phyloP scores from a whole-genome alignment of 148 eudicot species.

The Vaccinium vitisidaea region DNA sequence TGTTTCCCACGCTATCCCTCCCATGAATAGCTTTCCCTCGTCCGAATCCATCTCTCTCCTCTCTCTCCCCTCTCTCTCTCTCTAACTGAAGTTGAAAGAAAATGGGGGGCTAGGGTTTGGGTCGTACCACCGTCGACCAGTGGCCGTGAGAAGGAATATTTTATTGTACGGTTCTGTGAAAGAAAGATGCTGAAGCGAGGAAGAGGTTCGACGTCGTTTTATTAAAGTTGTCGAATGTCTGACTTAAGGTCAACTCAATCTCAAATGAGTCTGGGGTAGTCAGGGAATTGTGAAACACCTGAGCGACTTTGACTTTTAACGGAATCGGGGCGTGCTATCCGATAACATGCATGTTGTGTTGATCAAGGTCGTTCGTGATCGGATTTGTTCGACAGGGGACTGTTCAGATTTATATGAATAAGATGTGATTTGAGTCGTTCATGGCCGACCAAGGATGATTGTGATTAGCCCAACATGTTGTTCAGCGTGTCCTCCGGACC shows the following conservation, averaged over 20 bases:
- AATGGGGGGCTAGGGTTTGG: slow-evolving; percentile 6
- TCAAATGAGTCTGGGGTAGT: background rate
- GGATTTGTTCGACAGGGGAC: no score
- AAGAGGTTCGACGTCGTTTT: no score
- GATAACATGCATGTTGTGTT: no score
- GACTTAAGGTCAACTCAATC: no score
- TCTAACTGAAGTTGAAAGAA: background rate
- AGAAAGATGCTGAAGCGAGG: background rate
- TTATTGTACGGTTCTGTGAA: background rate
- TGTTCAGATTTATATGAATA: no score
- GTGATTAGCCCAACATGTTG: no score
- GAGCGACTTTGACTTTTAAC: background rate
- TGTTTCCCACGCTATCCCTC: slow-evolving; percentile 36
- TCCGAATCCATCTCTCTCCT: slow-evolving; percentile 30
- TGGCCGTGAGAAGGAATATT: background rate
- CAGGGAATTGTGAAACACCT: background rate
- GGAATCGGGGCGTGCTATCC: no score
- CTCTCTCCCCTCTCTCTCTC: background rate
- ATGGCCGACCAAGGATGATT: no score
- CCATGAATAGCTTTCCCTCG: slow-evolving; percentile 33
- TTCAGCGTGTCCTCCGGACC: no score
- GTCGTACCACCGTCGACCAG: slow-evolving; percentile 3
- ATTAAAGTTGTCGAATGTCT: no score
- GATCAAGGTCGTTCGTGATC: no score
- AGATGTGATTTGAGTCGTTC: no score